These are phyloP conservation scores for Suhomyces emberorum DNA, from an alignment of 805 yeast genomes.

Conservation along the genomic window DNA sequence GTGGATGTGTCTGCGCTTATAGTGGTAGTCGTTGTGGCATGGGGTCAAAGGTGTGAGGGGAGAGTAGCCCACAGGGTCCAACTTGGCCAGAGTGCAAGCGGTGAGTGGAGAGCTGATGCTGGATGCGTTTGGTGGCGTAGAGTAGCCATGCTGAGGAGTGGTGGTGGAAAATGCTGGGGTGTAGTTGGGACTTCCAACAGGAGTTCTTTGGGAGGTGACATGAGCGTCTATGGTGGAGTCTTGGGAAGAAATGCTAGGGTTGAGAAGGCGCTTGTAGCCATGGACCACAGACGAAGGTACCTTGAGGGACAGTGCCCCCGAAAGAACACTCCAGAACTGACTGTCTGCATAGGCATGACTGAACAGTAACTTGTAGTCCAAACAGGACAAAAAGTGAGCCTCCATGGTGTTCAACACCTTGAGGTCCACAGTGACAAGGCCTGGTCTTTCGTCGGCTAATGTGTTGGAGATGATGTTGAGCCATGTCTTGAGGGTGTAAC, in stretches of 20 bases:
- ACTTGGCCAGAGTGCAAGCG: slow-evolving; percentile 1
- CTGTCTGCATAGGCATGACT: slow-evolving; percentile 16
- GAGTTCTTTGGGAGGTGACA: neutral
- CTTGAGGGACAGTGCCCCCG: slow-evolving; percentile 5
- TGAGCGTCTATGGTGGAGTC: slow-evolving; percentile 1
- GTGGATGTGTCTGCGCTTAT: slow-evolving; percentile 8
- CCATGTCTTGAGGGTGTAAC: slow-evolving; percentile 53
- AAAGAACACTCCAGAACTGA: slow-evolving; percentile 22
- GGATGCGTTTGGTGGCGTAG: slow-evolving; percentile 2
- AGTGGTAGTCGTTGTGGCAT: slow-evolving; percentile 9
- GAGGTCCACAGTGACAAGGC: slow-evolving; percentile 16
- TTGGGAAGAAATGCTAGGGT: slow-evolving; percentile 1
- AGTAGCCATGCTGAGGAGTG: slow-evolving; percentile 1
- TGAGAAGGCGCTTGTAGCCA: slow-evolving; percentile 11
- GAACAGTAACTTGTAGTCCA: slow-evolving; percentile 28
- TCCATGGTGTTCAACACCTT: slow-evolving; percentile 27
- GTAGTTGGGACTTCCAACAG: slow-evolving; percentile 7
- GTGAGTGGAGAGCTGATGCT: slow-evolving; percentile 6
- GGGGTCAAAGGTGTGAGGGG: slow-evolving; percentile 26
- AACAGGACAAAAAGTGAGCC: slow-evolving; percentile 21
- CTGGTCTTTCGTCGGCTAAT: slow-evolving; percentile 4
- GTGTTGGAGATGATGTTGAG: slow-evolving; percentile 14
- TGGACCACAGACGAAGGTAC: slow-evolving; percentile 8
- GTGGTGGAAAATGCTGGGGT: slow-evolving; percentile 1
- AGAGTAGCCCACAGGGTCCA: slow-evolving; percentile 8